Evolutionary conservation across 768 basidiomycete genomes (phyloP), one percentile per base, ranked within the genome.

Genomic region (Mycena galopus): DNA sequence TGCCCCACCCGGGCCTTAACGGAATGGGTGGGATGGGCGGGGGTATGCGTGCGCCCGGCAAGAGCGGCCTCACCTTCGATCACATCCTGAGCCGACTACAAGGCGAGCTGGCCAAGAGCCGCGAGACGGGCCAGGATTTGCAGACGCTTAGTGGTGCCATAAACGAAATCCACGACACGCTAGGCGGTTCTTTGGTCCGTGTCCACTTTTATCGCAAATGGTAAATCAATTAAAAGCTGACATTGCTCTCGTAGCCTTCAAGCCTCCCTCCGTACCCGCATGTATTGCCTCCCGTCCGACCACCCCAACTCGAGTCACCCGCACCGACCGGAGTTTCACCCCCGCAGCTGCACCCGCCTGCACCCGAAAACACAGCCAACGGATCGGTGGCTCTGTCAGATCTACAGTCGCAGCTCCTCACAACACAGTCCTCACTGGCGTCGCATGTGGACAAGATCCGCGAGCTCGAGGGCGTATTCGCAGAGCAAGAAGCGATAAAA

Each of bases 31-130:
- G 92, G 2, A 92, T 92, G 90, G 92, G 91, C 37, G 92, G 89
- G 44, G 88, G 87, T 71, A 90, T 92, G 82, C 87, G 92, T 17
- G 87, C 87, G 0, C 93, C 93, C 1, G 93, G 94, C 21, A 96
- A 95, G 82, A 93, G 92, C 77, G 95, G 96, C 0, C 86, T 98
- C 27, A 94, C 92, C 10, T 97, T 99, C 79, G 97, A 98, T 77
- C 94, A 96, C 76, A 96, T 98, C 63, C 84, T 98, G 55, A 93
- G 88, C 67, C 90, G 95, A 39, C 85, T 99, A 3, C 97, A 98
- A 80, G 91, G 92, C 73, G 97, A 99, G 79, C 90, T 99, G n/a
- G 93, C 94, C 83, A 98, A 97, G 84, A 96, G 95, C 77, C 90
- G 95, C 21, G 97, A 99, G 79, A 98, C 97, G 0, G 95, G 95